Evolutionary conservation across 129 eudicot genomes (phyloP), one percentile per base, ranked within the genome.

Genomic region (Artemisia annua): DNA sequence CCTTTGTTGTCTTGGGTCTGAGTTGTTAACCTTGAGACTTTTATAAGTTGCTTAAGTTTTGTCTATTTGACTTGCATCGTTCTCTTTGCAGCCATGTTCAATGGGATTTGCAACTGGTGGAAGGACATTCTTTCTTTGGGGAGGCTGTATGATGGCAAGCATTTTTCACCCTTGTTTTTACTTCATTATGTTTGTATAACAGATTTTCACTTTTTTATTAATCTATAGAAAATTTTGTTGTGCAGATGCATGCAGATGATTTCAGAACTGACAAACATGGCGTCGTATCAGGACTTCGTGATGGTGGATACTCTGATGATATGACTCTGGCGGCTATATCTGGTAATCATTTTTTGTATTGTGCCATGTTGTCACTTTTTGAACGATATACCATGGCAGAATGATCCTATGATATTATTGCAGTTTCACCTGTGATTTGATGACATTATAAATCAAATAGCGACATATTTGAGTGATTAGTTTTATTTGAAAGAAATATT

Each of bases 71-170:
- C 68, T 69, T 19, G 63, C 7, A 12, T 59, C 19, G 43, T 74
- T 32, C 59, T 43, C 39, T 80, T 70, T 74, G 68, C 84, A 94
- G 99, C 99, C 99, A 51, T 94, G 99, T 79, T 94, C 99, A 6
- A 94, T 94, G 99, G 99, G 99, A 69, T 94, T 94, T 80, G 99
- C 99, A 64, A 94, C 99, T 53, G 99, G 99, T 78, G 99, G 99
- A 66, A 83, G 80, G 78, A 94, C 99, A 49, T 94, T 90, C 82
- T 94, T 94, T 79, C 76, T 94, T 78, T 94, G 99, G 99, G 99
- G 99, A 79, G 99, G 99, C 69, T 94, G 99, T 84, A 94, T 94
- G 99, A 94, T 94, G 99, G 99, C 85, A 84, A 89, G 93, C 71
- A 77, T 2, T 60, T 48, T 70, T 67, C 44, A 67, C 62, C 18